Evolutionary conservation across 441 rosid genomes (phyloP).

Genomic region (Lagerstroemia fauriei): DNA sequence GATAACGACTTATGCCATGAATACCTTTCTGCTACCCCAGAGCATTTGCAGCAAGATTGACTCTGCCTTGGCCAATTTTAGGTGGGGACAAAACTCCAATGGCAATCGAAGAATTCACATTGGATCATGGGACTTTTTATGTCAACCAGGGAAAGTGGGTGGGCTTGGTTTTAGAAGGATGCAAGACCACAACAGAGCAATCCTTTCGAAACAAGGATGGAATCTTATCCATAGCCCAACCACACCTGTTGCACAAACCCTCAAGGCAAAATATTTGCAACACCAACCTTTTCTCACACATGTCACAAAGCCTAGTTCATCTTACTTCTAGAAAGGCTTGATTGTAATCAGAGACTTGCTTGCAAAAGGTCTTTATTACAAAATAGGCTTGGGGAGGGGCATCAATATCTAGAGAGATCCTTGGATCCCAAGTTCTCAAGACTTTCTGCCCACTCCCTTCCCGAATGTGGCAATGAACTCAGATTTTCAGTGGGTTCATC

Average conservation of each 20-base stretch:
- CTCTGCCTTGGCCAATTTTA: not conserved
- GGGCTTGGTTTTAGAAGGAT: not conserved
- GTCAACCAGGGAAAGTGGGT: not conserved
- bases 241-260: not conserved
- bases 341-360: no score
- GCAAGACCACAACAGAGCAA: not conserved
- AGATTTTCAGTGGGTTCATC: no score
- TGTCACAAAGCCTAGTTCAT: no score
- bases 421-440: no score
- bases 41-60: not conserved
- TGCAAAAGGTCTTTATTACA: no score
- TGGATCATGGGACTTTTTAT: not conserved
- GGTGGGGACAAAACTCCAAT: not conserved
- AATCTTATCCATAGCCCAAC: not conserved
- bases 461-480: no score
- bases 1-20: not conserved
- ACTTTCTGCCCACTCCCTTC: no score
- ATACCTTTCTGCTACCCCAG: not conserved
- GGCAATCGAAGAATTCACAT: not conserved
- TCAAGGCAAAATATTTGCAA: not conserved
- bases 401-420: no score
- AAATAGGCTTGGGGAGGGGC: no score
- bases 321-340: no score
- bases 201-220: not conserved
- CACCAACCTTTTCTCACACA: not conserved